A percentile compares a stretch with the other conserved stretches of the same genome.
phyloP scores from a whole-genome alignment of 345 rosid genomes.

The Citrus maxima region DNA sequence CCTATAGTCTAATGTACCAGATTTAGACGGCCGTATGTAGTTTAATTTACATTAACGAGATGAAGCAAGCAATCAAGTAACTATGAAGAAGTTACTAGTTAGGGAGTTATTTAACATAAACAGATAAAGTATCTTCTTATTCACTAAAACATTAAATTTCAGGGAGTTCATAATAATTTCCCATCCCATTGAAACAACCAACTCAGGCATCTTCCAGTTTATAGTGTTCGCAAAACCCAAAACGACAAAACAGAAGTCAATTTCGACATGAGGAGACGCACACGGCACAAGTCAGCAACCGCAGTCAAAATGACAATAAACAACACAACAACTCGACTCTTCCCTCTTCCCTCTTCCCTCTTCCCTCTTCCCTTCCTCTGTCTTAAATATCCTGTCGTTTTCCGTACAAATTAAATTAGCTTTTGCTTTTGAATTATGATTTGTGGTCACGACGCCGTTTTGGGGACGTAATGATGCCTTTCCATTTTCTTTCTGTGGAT shows the following conservation, averaged over 20 bases:
- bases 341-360: too few species aligned
- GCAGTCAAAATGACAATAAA: background rate
- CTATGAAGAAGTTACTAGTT: background rate
- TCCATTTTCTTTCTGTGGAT: constrained; percentile 2
- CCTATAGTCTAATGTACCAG: too few species aligned
- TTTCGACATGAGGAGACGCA: background rate
- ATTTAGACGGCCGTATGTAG: too few species aligned
- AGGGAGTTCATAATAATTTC: background rate
- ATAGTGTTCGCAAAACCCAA: background rate
- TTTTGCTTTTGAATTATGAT: background rate
- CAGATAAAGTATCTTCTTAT: background rate
- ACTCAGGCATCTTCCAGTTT: too few species aligned
- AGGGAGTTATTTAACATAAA: background rate
- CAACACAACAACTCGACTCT: background rate
- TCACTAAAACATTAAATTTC: background rate
- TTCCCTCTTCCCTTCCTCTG: too few species aligned
- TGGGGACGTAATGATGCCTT: background rate
- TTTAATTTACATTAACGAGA: too few species aligned
- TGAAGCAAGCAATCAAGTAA: too few species aligned
- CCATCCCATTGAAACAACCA: background rate
- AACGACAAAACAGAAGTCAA: background rate
- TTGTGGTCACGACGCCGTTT: constrained; percentile 19
- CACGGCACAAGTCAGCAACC: background rate
- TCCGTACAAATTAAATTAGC: background rate
- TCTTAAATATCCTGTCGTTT: background rate